A percentile compares a stretch with the other conserved stretches of the same genome.
phyloP scores from a whole-genome alignment of 768 basidiomycete genomes.

The Leccinum boreale region DNA sequence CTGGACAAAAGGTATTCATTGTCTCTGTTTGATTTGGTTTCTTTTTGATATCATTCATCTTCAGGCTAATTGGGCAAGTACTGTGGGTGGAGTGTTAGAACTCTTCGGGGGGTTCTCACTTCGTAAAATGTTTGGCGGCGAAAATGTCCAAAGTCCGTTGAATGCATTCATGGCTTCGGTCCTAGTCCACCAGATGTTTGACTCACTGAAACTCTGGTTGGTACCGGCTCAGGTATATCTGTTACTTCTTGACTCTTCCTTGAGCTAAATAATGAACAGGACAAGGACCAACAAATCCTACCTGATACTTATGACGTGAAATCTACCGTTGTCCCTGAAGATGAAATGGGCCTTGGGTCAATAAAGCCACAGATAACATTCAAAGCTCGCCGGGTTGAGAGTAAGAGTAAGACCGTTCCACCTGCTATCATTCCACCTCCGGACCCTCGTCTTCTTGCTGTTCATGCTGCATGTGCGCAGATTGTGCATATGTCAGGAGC shows the following conservation, averaged over 20 bases:
- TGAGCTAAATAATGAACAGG: background rate
- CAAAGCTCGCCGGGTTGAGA: background rate
- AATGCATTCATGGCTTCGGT: background rate
- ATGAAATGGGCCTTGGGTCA: background rate
- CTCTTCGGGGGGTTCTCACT: too few species aligned
- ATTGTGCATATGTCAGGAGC: too few species aligned
- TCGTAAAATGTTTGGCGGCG: too few species aligned
- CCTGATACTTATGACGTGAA: background rate
- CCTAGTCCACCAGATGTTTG: background rate
- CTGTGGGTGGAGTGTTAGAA: too few species aligned
- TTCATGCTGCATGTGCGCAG: too few species aligned
- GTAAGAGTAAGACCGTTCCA: too few species aligned
- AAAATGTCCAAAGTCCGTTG: background rate
- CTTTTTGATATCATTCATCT: too few species aligned
- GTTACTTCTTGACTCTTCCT: background rate
- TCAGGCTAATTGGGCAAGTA: too few species aligned
- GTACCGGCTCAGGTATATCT: background rate
- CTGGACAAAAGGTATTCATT: too few species aligned
- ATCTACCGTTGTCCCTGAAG: background rate
- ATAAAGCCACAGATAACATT: background rate
- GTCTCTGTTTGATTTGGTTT: too few species aligned
- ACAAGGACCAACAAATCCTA: background rate
- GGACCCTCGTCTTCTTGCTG: background rate
- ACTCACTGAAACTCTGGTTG: background rate
- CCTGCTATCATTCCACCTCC: background rate